phyloP scores from a whole-genome alignment of 371 early-diverging fungal genomes.

The Mortierella polycephala region DNA sequence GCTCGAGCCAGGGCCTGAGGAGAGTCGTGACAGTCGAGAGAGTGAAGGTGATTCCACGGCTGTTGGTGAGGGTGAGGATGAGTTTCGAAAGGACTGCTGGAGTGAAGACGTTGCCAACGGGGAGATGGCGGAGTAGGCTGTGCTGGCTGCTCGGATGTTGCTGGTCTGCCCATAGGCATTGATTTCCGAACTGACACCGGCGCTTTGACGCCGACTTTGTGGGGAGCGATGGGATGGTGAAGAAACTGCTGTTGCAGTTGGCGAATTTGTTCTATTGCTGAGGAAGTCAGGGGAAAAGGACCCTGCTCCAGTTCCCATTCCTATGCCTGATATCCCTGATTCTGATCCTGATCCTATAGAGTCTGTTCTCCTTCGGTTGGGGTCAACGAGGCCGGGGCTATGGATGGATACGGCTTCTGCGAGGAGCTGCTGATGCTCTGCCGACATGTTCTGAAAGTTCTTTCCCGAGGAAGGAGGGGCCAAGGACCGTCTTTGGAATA shows the following conservation, averaged over 20 bases:
- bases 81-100: constrained; percentile 13
- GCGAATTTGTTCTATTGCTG: constrained; percentile 4
- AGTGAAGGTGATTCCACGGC: constrained; percentile 20
- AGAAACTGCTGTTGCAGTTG: constrained; percentile 9
- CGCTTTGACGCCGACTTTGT: constrained; percentile 30
- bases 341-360: constrained; percentile 27
- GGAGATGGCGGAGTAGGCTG: constrained; percentile 20
- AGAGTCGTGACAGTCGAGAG: constrained; percentile 8
- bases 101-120: constrained; percentile 22
- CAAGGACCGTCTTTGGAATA: constrained; percentile 33
- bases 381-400: constrained; percentile 24
- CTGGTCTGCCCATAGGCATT: constrained; percentile 6
- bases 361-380: constrained; percentile 27
- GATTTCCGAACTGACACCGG: constrained; percentile 9
- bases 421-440: constrained; percentile 42
- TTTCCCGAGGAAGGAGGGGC: constrained; percentile 18
- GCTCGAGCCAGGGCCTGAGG: constrained; percentile 10
- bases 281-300: constrained; percentile 10
- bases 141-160: constrained; percentile 13
- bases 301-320: neutral
- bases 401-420: constrained; percentile 41
- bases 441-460: constrained; percentile 32
- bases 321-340: neutral
- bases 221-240: constrained; percentile 23
- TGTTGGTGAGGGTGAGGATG: constrained; percentile 15